phyloP scores from a whole-genome alignment of 768 basidiomycete genomes.

The Russula sp. region DNA sequence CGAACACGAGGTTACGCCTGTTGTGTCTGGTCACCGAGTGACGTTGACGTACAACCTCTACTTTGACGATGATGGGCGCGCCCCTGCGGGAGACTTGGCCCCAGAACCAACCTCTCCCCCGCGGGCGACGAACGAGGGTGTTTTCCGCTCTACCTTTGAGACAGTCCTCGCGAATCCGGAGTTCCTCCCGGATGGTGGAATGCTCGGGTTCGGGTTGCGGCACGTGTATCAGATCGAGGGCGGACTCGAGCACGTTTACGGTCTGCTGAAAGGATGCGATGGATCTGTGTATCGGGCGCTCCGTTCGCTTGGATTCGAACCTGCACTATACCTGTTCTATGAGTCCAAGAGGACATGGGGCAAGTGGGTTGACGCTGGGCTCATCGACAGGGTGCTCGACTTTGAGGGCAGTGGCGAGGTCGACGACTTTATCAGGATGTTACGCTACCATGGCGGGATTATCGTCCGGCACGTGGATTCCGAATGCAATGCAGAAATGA shows the following conservation, averaged over 20 bases:
- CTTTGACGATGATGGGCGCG: constrained; percentile 9
- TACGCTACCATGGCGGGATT: neutral
- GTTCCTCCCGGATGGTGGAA: too few species aligned
- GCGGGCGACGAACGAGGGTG: neutral
- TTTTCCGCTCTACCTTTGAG: constrained; percentile 19
- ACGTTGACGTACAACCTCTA: constrained; percentile 41
- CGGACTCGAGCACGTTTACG: neutral
- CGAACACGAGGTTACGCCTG: constrained; percentile 38
- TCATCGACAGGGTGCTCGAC: neutral
- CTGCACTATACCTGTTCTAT: neutral
- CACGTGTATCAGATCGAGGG: constrained; percentile 32
- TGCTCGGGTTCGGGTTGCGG: constrained; percentile 35
- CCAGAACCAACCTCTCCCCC: too few species aligned
- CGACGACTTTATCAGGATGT: neutral
- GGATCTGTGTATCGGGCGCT: neutral
- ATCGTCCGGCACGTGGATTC: too few species aligned
- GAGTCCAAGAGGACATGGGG: neutral
- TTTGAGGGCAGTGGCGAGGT: neutral
- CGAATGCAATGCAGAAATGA: neutral
- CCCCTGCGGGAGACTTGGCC: neutral
- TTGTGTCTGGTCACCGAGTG: constrained; percentile 35
- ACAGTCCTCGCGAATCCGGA: constrained; percentile 28
- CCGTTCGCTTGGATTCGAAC: neutral
- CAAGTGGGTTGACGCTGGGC: neutral
- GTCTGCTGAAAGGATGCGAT: constrained; percentile 8